Evolutionary conservation across 1,284 basidiomycete species (phyloP).

Genomic region (Hypsizygus ulmarius): DNA sequence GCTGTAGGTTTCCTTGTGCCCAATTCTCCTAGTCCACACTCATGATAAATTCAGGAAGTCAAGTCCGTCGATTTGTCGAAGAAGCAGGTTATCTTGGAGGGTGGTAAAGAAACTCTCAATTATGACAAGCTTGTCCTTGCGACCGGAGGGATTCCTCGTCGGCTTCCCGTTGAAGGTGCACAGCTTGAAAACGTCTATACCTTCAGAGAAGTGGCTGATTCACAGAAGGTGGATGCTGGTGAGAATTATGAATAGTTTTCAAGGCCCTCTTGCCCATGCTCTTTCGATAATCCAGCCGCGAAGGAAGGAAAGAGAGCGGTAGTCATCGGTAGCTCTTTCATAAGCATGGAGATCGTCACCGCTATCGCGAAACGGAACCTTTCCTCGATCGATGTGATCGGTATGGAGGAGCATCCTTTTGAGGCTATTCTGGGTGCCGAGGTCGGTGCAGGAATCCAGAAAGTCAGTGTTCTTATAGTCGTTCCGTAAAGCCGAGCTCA

Average conservation of each 20-base stretch:
- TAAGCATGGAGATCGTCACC: constrained; percentile 88
- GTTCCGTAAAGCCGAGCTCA: neutral
- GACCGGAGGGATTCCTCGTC: constrained; percentile 63
- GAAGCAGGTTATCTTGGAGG: constrained; percentile 61
- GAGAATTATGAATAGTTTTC: constrained; percentile 15
- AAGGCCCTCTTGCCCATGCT: neutral
- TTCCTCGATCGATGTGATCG: constrained; percentile 78
- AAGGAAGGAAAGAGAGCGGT: constrained; percentile 77
- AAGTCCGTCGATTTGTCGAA: constrained; percentile 62
- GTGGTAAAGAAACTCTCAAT: constrained; percentile 53
- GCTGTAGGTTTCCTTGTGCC: constrained; percentile 43
- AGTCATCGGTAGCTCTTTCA: constrained; percentile 90
- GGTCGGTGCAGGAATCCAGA: constrained; percentile 78
- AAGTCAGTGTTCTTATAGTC: constrained; percentile 41
- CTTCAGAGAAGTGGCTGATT: constrained; percentile 70
- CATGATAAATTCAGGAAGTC: constrained; percentile 34
- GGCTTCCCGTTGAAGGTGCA: constrained; percentile 77
- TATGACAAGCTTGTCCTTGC: constrained; percentile 79
- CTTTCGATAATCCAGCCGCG: constrained; percentile 35
- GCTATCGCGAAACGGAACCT: constrained; percentile 76
- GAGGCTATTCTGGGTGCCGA: constrained; percentile 79
- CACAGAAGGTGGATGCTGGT: constrained; percentile 77
- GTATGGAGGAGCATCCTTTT: constrained; percentile 85
- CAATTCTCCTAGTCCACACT: constrained; percentile 4
- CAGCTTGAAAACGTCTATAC: constrained; percentile 80